Evolutionary conservation across 2,329 filamentous ascomycete species (phyloP).

Genomic region (Clathrospora elynae): DNA sequence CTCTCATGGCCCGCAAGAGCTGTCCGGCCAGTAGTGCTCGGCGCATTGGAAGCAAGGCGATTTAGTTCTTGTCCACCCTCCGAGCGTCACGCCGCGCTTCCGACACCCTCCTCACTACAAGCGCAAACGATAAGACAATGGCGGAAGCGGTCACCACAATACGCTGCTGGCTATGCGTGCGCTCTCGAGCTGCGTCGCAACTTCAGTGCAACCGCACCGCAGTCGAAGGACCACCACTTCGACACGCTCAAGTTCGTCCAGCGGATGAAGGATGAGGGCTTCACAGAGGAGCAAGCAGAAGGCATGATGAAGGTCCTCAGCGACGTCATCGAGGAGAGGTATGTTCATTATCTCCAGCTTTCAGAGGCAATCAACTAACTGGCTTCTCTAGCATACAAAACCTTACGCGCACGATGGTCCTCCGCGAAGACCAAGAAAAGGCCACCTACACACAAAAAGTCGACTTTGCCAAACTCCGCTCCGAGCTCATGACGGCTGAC

Average conservation of each 20-base stretch:
- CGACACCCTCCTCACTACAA: conserved; percentile 14
- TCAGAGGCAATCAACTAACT: background rate
- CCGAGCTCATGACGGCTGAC: conserved; percentile 89
- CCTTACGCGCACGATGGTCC: conserved; percentile 94
- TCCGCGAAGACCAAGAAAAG: conserved; percentile 88
- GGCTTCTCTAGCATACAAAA: conserved; percentile 78
- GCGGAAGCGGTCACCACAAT: conserved; percentile 10
- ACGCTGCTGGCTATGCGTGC: conserved; percentile 8
- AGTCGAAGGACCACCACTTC: conserved; percentile 85
- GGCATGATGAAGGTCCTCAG: conserved; percentile 99
- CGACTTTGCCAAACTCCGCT: conserved; percentile 95
- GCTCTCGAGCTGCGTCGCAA: conserved; percentile 27
- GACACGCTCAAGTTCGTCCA: conserved; percentile 98
- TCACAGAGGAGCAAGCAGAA: conserved; percentile 91
- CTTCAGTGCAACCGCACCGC: conserved; percentile 71
- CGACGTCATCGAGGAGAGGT: conserved; percentile 96
- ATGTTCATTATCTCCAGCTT: conserved; percentile 13
- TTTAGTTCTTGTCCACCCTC: conserved; percentile 20
- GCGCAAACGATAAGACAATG: conserved; percentile 10
- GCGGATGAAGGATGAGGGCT: conserved; percentile 84
- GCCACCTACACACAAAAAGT: conserved; percentile 84
- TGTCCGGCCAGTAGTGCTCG: conserved; percentile 26
- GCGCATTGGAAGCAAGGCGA: conserved; percentile 22
- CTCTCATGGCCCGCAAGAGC: conserved; percentile 43
- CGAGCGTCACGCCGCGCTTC: conserved; percentile 17